Conservation (phyloP, 108 stramenopile species). For the Nitzschia putrida region DNA sequence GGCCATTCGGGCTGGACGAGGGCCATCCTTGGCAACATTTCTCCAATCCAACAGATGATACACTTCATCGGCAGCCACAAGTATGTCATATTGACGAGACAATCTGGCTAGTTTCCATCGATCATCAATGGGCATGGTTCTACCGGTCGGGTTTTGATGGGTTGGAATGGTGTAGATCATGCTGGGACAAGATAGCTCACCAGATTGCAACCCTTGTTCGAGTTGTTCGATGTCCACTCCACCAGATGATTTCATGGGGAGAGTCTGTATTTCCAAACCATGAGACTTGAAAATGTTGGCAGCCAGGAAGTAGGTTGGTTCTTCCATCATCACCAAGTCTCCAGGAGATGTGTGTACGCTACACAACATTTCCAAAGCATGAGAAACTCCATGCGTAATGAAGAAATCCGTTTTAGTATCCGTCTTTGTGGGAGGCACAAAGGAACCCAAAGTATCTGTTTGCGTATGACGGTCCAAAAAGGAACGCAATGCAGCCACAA, state of each 20-base stretch:
- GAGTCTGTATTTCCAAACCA: slow-evolving; percentile 42
- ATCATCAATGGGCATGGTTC: slow-evolving; percentile 50
- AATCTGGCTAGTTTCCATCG: slow-evolving; percentile 44
- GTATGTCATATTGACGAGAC: slow-evolving; percentile 48
- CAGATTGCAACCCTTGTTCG: slow-evolving; percentile 35
- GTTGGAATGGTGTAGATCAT: slow-evolving; percentile 74
- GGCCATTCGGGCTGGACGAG: slow-evolving; percentile 59
- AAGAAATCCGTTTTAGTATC: slow-evolving; percentile 37
- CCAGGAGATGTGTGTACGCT: slow-evolving; percentile 46
- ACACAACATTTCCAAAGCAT: slow-evolving; percentile 68
- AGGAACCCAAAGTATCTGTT: slow-evolving; percentile 32
- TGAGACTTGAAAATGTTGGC: slow-evolving; percentile 59
- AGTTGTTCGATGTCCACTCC: slow-evolving; percentile 53
- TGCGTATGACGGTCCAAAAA: slow-evolving; percentile 52
- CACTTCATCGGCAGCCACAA: slow-evolving; percentile 71
- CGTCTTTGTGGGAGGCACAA: background rate
- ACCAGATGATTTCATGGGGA: slow-evolving; percentile 50
- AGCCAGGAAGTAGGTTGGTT: slow-evolving; percentile 68
- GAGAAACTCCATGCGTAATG: slow-evolving; percentile 64
- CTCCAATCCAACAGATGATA: slow-evolving; percentile 76
- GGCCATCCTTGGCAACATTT: background rate
- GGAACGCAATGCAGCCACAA: slow-evolving; percentile 36
- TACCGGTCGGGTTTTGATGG: slow-evolving; percentile 73
- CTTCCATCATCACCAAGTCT: slow-evolving; percentile 64
- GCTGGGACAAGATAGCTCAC: slow-evolving; percentile 20